phyloP scores from a whole-genome alignment of 176 grass and related monocot genomes.

The Cenchrus purpureus region DNA sequence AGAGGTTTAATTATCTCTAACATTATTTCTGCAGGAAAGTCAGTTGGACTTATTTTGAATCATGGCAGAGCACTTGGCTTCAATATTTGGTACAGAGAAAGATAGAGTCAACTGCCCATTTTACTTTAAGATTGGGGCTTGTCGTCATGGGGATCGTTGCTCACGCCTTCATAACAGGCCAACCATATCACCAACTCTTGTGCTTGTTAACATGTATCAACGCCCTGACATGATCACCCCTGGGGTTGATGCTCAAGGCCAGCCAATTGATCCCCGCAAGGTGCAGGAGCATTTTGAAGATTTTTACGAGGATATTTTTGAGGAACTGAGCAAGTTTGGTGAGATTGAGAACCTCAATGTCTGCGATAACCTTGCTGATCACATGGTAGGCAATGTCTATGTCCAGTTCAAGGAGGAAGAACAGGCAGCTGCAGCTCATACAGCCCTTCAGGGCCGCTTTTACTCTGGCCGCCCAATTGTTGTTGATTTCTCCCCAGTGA shows the following conservation, averaged over 20 bases:
- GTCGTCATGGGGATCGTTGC: constrained; percentile 52
- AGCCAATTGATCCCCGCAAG: constrained; percentile 46
- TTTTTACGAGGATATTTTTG: constrained; percentile 58
- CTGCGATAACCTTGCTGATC: constrained; percentile 53
- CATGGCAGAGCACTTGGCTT: constrained; percentile 58
- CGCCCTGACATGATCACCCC: constrained; percentile 59
- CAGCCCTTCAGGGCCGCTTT: constrained; percentile 41
- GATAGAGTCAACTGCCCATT: constrained; percentile 59
- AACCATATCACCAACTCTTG: constrained; percentile 56
- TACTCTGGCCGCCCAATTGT: constrained; percentile 18
- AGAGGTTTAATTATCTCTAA: constrained; percentile 16
- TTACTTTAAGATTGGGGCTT: constrained; percentile 63
- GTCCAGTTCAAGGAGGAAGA: constrained; percentile 59
- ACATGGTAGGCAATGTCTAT: constrained; percentile 64
- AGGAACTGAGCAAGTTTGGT: constrained; percentile 63
- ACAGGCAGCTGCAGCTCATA: constrained; percentile 56
- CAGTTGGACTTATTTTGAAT: constrained; percentile 16
- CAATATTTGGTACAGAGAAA: constrained; percentile 61
- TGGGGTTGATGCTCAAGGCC: constrained; percentile 57
- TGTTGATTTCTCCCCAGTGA: constrained; percentile 57
- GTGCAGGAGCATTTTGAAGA: constrained; percentile 61
- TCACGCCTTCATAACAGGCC: constrained; percentile 53
- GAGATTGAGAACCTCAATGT: constrained; percentile 55
- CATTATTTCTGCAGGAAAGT: constrained; percentile 37
- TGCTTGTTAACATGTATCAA: constrained; percentile 55